Percentiles rank a stretch among this genome's conserved stretches.
These are phyloP conservation scores for Hypoxylon sp. DNA, from an alignment of 2,329 filamentous ascomycete genomes.

Conservation along the genomic window DNA sequence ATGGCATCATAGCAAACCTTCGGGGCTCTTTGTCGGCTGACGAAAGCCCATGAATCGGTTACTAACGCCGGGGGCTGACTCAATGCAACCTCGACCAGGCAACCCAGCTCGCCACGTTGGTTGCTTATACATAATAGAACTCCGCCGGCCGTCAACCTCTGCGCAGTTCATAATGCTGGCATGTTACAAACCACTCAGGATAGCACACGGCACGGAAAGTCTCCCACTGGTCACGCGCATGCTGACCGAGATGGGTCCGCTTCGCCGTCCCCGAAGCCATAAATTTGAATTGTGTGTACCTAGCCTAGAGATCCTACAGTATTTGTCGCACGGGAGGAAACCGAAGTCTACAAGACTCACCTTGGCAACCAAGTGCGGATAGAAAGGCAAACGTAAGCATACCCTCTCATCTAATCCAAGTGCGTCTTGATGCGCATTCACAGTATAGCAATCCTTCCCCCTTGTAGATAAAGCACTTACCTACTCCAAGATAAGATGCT, in stretches of 20 bases:
- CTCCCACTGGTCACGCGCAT: slow-evolving; percentile 32
- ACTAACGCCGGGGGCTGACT: slow-evolving; percentile 43
- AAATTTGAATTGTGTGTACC: slow-evolving; percentile 12
- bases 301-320: slow-evolving; percentile 10
- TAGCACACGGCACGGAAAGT: slow-evolving; percentile 34
- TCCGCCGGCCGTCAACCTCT: slow-evolving; percentile 38
- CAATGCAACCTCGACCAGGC: slow-evolving; percentile 42
- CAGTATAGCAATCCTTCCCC: background rate
- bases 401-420: background rate
- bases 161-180: slow-evolving; percentile 33
- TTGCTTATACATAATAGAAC: slow-evolving; percentile 26
- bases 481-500: background rate
- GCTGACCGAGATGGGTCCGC: slow-evolving; percentile 43
- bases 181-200: slow-evolving; percentile 34
- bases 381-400: background rate
- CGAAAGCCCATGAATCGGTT: slow-evolving; percentile 40
- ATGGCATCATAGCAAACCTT: slow-evolving; percentile 30
- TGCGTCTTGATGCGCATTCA: background rate
- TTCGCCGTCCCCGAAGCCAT: slow-evolving; percentile 42
- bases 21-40: slow-evolving; percentile 40
- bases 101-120: slow-evolving; percentile 43
- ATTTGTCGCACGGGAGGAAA: slow-evolving; percentile 13
- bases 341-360: slow-evolving; percentile 6
- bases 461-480: background rate
- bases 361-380: background rate